Base-by-base conservation (phyloP, 352 stramenopile genomes). In the Pythium brassicae region DNA sequence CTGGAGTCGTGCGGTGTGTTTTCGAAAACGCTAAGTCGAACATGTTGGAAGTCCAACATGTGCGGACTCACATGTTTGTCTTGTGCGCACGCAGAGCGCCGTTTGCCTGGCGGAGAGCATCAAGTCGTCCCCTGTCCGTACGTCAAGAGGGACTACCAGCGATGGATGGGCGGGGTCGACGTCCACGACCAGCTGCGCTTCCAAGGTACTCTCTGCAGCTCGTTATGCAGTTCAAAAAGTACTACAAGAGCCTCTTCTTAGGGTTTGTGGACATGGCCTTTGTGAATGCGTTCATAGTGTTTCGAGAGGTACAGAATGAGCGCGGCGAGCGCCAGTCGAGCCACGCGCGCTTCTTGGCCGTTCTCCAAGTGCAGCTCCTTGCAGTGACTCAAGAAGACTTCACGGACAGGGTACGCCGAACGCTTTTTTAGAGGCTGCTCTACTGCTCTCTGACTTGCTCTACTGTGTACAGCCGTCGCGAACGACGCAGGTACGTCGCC, bases 151-250 rank as follows among this genome's bases (percentile, higher is more conserved):
- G 44, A 35, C 44, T 34, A 50, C 8, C 44, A 50, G 8, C 22
- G 12, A n/a, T 50, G 44, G 44, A 50, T 50, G 23, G 44, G 44
- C 44, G 25, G 44, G 27, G 44, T 50, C 15, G 44, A 50, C 44
- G 25, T 50, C 4, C 44, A 50, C 15, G 44, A 32, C 44, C 23
- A 34, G 17, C 23, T 50, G 2, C 22, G 44, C 19, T 50, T 5
- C 44, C 34, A 20, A 26, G 44, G 11, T 50, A 50, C 44, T 50
- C 44, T 4, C 14, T 34, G 2, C 44, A 50, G 22, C 22, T 50
- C 9, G 17, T 22, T 7, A 14, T 34, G 22, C 25, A 27, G 12
- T 50, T 50, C 25, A 50, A 14, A 1, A 50, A 50, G 44, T 50
- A 50, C 44, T 50, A 50, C 44, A 50, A 50, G 22, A 11, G 11